These are phyloP conservation scores for Gossypium gossypioides DNA, from an alignment of 441 rosid genomes.

Conservation along the genomic window DNA sequence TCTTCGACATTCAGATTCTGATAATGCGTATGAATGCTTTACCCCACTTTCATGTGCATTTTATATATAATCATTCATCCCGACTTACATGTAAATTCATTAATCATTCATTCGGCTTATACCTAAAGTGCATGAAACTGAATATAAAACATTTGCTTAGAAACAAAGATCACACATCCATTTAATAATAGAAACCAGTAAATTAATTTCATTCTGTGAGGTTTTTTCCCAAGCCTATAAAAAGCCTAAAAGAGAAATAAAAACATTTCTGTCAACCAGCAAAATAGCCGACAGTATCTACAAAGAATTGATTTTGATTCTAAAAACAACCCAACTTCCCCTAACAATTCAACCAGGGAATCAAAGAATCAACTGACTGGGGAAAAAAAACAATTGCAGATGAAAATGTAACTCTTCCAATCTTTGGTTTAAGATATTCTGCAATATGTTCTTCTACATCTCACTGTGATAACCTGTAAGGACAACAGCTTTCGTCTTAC, in stretches of 20 bases:
- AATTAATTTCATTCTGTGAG: slow-evolving; percentile 20
- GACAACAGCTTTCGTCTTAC: background rate
- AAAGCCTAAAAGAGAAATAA: slow-evolving; percentile 18
- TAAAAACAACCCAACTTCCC: slow-evolving; percentile 25
- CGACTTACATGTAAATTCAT: background rate
- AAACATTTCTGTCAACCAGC: slow-evolving; percentile 13
- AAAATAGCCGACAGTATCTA: slow-evolving; percentile 39
- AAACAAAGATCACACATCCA: slow-evolving; percentile 7
- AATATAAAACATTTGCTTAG: background rate
- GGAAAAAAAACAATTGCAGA: slow-evolving; percentile 18
- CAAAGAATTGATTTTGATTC: slow-evolving; percentile 31
- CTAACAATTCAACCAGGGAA: slow-evolving; percentile 18
- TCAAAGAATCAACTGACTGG: slow-evolving; percentile 1
- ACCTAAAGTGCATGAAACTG: background rate
- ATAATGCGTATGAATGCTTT: background rate
- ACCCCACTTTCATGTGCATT: too few species aligned
- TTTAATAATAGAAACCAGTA: slow-evolving; percentile 10
- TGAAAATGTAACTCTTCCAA: slow-evolving; percentile 21
- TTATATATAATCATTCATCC: too few species aligned
- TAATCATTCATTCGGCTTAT: background rate
- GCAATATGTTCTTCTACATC: background rate
- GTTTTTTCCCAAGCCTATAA: slow-evolving; percentile 18
- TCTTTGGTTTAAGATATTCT: slow-evolving; percentile 12
- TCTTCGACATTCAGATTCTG: too few species aligned
- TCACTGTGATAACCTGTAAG: slow-evolving; percentile 11